phyloP scores from a whole-genome alignment of 192 early-diverging fungal species.

The Allomyces javanicus region DNA sequence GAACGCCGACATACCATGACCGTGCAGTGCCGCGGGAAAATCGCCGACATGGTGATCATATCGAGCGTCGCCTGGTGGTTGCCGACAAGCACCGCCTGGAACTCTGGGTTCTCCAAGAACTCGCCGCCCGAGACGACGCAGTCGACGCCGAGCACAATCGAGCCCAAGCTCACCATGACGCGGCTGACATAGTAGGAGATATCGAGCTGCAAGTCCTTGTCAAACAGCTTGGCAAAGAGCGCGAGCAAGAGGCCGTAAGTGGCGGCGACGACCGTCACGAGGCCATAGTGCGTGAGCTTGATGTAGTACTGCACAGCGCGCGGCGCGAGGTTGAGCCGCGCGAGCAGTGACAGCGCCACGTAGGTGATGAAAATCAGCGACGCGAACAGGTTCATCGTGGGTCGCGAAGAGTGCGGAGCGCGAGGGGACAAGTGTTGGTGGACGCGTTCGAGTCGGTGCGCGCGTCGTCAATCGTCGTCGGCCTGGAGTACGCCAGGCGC shows the following conservation, averaged over 20 bases:
- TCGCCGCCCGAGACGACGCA: background rate
- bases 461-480: too few species aligned
- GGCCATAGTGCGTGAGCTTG: background rate
- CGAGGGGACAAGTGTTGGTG: too few species aligned
- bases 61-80: background rate
- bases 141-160: background rate
- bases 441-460: too few species aligned
- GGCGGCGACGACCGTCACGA: background rate
- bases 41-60: background rate
- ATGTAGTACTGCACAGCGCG: background rate
- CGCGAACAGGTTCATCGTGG: too few species aligned
- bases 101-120: background rate
- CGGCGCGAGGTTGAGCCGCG: background rate
- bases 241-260: background rate
- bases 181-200: background rate
- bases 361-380: too few species aligned
- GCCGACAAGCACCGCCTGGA: background rate
- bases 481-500: too few species aligned
- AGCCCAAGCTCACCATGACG: background rate
- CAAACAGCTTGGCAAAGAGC: background rate
- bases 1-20: background rate
- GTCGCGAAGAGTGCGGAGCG: too few species aligned
- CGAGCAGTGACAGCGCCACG: background rate
- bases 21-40: background rate
- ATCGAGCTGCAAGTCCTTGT: background rate